phyloP scores from a whole-genome alignment of 495 filamentous ascomycete genomes.

The Aspergillus sclerotiicarbonarius region DNA sequence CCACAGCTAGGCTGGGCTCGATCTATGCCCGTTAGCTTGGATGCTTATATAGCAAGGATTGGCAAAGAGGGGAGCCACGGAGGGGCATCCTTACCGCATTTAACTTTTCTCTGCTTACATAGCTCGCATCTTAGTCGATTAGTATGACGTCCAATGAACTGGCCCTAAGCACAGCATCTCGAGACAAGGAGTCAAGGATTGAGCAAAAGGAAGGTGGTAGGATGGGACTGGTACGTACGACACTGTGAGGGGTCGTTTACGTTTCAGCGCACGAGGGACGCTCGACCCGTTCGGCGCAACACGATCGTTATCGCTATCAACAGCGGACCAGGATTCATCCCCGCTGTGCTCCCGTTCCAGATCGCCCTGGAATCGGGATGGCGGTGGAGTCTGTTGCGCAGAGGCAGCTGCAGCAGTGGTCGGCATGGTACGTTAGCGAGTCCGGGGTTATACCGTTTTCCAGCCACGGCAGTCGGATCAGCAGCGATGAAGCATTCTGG shows the following conservation, averaged over 20 bases:
- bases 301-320: constrained; percentile 38
- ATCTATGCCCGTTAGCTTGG: constrained; percentile 34
- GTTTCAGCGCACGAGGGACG: constrained; percentile 34
- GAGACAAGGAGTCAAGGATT: not conserved
- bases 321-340: constrained; percentile 38
- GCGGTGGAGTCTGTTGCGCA: constrained; percentile 26
- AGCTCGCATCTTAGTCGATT: constrained; percentile 64
- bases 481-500: constrained; percentile 9
- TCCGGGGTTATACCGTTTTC: constrained; percentile 19
- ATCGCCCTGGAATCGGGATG: constrained; percentile 24
- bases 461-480: constrained; percentile 23
- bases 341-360: constrained; percentile 36
- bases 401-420: constrained; percentile 29
- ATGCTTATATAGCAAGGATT: not conserved
- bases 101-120: constrained; percentile 83
- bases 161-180: constrained; percentile 4
- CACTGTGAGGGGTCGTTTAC: constrained; percentile 46
- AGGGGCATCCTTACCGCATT: constrained; percentile 54
- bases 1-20: constrained; percentile 81
- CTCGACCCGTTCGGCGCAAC: constrained; percentile 30
- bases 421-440: constrained; percentile 45
- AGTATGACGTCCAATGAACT: not conserved
- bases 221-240: constrained; percentile 33
- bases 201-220: not conserved
- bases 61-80: not conserved